Base-by-base conservation (phyloP, 208 protist species). In the Crithidia acanthocephali region DNA sequence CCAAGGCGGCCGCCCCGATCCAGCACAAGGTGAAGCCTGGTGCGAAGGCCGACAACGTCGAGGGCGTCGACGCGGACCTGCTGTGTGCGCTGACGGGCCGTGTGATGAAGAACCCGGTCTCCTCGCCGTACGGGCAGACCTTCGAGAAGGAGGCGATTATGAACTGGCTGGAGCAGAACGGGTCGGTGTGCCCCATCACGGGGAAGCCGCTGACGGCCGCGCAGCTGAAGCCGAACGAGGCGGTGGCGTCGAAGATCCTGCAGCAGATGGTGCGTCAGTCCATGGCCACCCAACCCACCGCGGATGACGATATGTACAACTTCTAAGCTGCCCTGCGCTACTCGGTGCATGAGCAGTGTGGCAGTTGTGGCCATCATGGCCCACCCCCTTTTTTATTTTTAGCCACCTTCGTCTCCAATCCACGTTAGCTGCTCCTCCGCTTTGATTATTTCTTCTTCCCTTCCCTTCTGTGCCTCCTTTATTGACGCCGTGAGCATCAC, bases 31-130 rank as follows among this genome's bases (percentile, higher is more conserved):
- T 88, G 16, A 67, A 58, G 45, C 69, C 84, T 27, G 50, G 61
- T 48, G 57, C 77, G 42, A 76, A 82, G 71, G 64, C 67, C 37
- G 84, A 92, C 70, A 76, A 72, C 52, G 77, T 83, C 44, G 71
- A 76, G n/a, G 87, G 87, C 48, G 77, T 88, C 37, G 85, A 94
- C 53, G 53, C 83, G 18, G 58, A 72, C 33, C 73, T 97, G 11
- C 81, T 93, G 44, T 97, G 93, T 63, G 87, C 90, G 30, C 79
- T 97, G 61, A 96, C 90, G 8, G 88, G 90, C 33, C 80, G 90
- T 56, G 81, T 94, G 33, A 96, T 97, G 93, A 97, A 97, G 85
- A 88, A 91, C 58, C 93, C 93, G 16, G 90, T 97, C 18, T 74
- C 80, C 28, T 96, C 91, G n/a, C 93, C 93, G 11, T 91, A 96